Base-by-base conservation (phyloP, 2,329 filamentous ascomycete genomes). In the Sporothrix humicola region DNA sequence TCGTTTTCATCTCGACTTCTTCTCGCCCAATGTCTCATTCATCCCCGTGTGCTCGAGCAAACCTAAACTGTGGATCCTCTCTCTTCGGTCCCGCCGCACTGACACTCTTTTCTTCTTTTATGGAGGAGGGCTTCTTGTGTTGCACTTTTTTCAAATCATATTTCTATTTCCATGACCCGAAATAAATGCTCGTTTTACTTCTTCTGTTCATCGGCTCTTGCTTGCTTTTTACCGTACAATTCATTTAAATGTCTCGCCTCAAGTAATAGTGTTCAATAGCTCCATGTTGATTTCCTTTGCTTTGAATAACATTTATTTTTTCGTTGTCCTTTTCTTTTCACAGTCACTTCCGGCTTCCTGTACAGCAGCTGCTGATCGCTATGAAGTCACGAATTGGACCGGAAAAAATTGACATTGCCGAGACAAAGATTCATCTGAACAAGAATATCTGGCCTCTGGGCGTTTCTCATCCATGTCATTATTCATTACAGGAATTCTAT, bases 1-100 rank as follows among this genome's bases (percentile, higher is more conserved):
- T 58, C 15, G 31, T 13, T 6, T 58, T 7, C 23, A 17, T 48
- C n/a, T 54, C 15, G 46, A n/a, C 15, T 68, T 69, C 8, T 12
- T 54, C n/a, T 46, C 7, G 2, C n/a, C 37, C 50, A 37, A 3
- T 56, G 37, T 70, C 54, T 48, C 52, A 58, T 71, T 71, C 69
- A 66, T 65, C 58, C 70, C 70, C 70, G 70, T 72, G 70, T 72
- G 70, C 70, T 72, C 70, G 59, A 56, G 69, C 56, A 63, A 48
- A 48, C 26, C 31, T n/a, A 12, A 52, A 4, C 12, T 44, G 31
- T 44, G 58, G 37, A 26, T 52, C 26, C 13, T 20, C 31, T 17
- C 8, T 48, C 61, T 37, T 1, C 23, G 23, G 46, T 68, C 23
- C 69, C 69, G 42, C 59, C 46, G 20, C 56, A 56, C n/a, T 56